Evolutionary conservation across 2,329 filamentous ascomycete species (phyloP), one percentile per base, ranked within the genome.

Genomic region (Colletotrichum sp.): DNA sequence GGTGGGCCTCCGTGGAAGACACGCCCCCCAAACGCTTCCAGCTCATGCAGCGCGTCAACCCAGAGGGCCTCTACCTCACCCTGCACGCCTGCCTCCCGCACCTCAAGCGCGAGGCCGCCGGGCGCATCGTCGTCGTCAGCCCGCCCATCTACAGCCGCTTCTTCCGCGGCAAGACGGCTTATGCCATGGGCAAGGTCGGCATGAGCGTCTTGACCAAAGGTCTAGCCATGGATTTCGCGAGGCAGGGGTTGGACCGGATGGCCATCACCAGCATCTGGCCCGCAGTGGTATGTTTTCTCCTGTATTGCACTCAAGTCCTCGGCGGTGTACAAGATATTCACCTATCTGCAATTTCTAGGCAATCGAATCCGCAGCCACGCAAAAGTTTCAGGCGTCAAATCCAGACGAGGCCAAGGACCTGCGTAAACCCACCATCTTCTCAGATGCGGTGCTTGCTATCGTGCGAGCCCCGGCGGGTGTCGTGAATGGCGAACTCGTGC

Each of bases 81-180:
- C 82, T 97, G 7, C 93, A 96, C 80, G 92, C 92, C 7, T 85
- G 88, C 3, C 87, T 97, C 24, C 94, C 95, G 3, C 87, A 93
- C 75, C 92, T 96, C 75, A 87, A 84, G 82, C 52, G 71, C 59
- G 64, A 88, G 87, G 76, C 86, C 80, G 88, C 86, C 30, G 94
- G 92, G 0, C 85, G 95, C 30, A 91, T 98, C 77, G 86, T 98
- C 61, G 94, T 97, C 71, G 93, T 98, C 71, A 94, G 92, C 80
- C 95, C 95, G 28, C 95, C 95, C 3, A 96, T 98, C 73, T 98
- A 98, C 84, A 94, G 92, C 77, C 89, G 95, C 34, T 98, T 98
- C 84, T 96, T 97, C 83, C 86, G 94, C 26, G 95, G 95, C 13
- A 98, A 98, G 89, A 94, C 95, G 2, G 94, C 94, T 16, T 98